Evolutionary conservation across 164 flowering plant species (phyloP), one percentile per base, ranked within the genome.

Genomic region (Magnolia changhungtana): DNA sequence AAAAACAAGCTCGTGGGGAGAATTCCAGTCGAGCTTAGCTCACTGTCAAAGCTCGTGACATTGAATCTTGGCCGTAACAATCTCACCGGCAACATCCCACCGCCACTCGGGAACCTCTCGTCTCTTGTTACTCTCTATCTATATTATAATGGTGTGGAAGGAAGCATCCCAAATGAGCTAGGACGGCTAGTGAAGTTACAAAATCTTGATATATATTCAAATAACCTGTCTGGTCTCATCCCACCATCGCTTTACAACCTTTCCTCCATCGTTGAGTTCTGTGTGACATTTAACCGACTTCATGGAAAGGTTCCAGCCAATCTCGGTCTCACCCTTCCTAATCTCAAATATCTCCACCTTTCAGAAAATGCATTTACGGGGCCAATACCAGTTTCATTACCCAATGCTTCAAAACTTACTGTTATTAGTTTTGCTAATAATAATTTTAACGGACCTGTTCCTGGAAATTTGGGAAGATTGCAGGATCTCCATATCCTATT

Each of bases 201-300:
- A 8, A 0, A 19, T 23, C 11, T 65, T 20, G 2, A 24, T 4
- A 10, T 65, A 7, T 0, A 8, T 10, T 20, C 13, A 65, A 65
- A 65, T 65, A 65, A 65, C 0, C 68, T 65, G 7, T 65, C 4
- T 65, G 68, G 68, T 16, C 14, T 6, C 8, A 13, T 37, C n/a
- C 71, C 71, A 16, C 84, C 88, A 71, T 63, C 84, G 4, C 51
- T 87, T 37, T 87, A 79, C 64, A 85, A 85, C 55, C n/a, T 85
- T 0, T 79, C 89, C 2, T 76, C 80, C 18, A 72, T 87, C 1
- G 45, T n/a, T 4, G 1, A 6, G 16, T n/a, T 87, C 59, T 50
- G 75, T 0, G 10, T 81, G 8, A 0, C 74, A 1, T 0, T 0
- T 0, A 85, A 87, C 73, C 31, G 67, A 18, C 71, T 85, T 4